Percentiles rank a stretch among this genome's conserved stretches.
Conservation (phyloP, 2,329 filamentous ascomycete genomes). For the Trichoderma sp. region DNA sequence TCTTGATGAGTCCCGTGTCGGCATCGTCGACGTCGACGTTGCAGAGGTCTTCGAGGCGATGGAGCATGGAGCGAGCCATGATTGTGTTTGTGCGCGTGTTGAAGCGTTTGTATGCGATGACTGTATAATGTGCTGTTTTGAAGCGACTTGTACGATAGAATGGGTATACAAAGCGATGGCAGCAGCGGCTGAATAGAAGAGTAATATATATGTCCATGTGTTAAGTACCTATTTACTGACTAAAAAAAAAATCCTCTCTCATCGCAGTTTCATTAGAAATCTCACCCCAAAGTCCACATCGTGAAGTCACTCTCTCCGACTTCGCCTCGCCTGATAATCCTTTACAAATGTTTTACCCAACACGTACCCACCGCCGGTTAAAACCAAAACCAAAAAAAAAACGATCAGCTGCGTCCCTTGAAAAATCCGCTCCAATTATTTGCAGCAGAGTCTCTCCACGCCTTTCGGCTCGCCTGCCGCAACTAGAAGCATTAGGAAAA, state of each 20-base stretch:
- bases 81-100: not conserved
- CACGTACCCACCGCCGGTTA: not conserved
- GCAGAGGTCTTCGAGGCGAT: slow-evolving; percentile 30
- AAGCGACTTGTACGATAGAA: not conserved
- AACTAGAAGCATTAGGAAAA: not conserved
- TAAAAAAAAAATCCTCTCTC: not conserved
- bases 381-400: too few species aligned
- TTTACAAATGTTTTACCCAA: not conserved
- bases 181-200: not conserved
- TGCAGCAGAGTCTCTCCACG: not conserved
- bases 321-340: not conserved
- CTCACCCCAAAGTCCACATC: not conserved
- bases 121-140: not conserved
- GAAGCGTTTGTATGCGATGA: not conserved
- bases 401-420: not conserved
- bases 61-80: slow-evolving; percentile 25
- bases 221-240: not conserved
- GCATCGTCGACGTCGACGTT: slow-evolving; percentile 34
- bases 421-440: not conserved
- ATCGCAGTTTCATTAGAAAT: not conserved
- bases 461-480: slow-evolving; percentile 5
- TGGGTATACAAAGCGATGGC: not conserved
- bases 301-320: not conserved
- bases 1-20: slow-evolving; percentile 30
- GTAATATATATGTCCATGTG: not conserved